These are phyloP conservation scores for Talaromyces ruber DNA, from an alignment of 495 filamentous ascomycete species.

Conservation along the genomic window DNA sequence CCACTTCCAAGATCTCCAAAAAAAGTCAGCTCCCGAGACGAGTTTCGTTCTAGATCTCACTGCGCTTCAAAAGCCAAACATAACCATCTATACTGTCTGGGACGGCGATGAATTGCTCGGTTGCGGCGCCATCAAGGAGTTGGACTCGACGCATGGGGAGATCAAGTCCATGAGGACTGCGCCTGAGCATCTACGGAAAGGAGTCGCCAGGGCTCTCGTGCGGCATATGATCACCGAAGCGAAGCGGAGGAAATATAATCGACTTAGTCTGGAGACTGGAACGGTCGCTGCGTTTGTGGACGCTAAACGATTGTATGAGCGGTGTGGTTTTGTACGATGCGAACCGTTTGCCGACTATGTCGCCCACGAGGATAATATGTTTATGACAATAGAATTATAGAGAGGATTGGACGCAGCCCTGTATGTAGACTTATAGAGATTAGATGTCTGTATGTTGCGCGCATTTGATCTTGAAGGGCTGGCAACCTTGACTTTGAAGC, in stretches of 20 bases:
- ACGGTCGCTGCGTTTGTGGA: neutral
- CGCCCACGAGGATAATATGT: neutral
- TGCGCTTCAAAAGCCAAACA: neutral
- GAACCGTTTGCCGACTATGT: neutral
- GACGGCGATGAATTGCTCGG: neutral
- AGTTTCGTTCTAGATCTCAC: neutral
- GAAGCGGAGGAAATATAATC: neutral
- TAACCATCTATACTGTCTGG: neutral
- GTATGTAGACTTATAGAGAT: neutral
- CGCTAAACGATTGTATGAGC: neutral
- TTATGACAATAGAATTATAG: neutral
- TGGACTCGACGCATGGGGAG: neutral
- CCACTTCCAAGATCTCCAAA: conserved; percentile 3
- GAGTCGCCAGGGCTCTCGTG: neutral
- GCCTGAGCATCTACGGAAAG: neutral
- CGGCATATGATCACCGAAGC: neutral
- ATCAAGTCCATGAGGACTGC: conserved; percentile 3
- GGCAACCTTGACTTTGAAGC: neutral
- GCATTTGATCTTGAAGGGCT: neutral
- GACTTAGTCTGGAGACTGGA: neutral
- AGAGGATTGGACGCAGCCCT: neutral
- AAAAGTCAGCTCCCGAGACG: neutral
- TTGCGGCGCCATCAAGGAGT: neutral
- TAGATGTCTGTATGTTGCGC: neutral
- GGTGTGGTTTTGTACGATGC: neutral